Conservation (phyloP, 345 rosid species). For the Eucalyptus lansdowneana region DNA sequence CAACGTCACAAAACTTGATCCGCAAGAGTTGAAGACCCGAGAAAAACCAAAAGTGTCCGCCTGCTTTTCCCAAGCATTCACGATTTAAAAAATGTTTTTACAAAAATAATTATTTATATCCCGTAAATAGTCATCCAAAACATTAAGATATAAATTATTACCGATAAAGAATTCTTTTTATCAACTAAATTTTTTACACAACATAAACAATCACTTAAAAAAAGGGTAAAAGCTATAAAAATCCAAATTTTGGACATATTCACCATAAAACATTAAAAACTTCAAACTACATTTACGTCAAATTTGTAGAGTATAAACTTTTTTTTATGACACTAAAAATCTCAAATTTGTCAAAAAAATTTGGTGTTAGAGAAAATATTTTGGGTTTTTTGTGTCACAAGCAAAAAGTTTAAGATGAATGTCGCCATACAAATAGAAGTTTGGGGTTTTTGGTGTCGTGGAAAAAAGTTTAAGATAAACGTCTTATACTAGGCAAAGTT, state of each 20-base stretch:
- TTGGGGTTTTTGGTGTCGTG: rapidly evolving
- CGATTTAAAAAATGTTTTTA: too few species aligned
- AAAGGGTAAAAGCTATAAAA: not conserved
- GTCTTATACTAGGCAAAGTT: rapidly evolving
- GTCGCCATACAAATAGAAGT: rapidly evolving
- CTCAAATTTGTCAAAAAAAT: rapidly evolving
- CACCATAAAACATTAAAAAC: too few species aligned
- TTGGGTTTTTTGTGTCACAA: rapidly evolving
- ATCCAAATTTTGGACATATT: too few species aligned
- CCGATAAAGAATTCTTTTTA: not conserved
- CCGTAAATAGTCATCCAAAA: rapidly evolving
- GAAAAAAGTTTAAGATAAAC: rapidly evolving
- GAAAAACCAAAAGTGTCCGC: too few species aligned
- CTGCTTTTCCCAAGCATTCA: too few species aligned
- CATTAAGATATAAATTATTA: rapidly evolving
- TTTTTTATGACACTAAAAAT: too few species aligned
- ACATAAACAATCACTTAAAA: not conserved
- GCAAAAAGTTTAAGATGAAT: rapidly evolving
- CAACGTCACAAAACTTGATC: not conserved
- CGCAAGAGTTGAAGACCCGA: not conserved
- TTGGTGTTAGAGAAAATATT: too few species aligned
- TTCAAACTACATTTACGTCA: too few species aligned
- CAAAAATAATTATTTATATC: not conserved
- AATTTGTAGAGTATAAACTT: rapidly evolving
- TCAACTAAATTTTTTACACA: not conserved